Percentiles rank a stretch among this genome's conserved stretches.
Conservation (phyloP, 352 stramenopile species). For the Phytophthora foliorum region DNA sequence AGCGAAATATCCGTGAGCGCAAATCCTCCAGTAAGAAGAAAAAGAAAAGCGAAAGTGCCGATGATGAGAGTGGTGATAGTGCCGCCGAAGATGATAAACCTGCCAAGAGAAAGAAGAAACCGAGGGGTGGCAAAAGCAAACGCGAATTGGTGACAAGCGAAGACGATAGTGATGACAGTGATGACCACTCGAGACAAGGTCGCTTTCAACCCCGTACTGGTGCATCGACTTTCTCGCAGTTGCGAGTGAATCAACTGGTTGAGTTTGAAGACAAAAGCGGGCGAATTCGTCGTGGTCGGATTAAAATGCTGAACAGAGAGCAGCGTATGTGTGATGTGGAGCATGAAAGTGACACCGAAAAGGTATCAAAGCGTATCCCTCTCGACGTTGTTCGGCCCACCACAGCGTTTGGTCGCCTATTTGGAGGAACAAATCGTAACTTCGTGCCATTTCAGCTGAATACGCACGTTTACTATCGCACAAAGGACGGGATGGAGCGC, state of each 20-base stretch:
- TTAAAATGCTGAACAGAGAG: slow-evolving; percentile 53
- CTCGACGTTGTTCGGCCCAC: slow-evolving; percentile 40
- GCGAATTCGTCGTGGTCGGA: slow-evolving; percentile 52
- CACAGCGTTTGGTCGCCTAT: slow-evolving; percentile 49
- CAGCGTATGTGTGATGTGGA: slow-evolving; percentile 65
- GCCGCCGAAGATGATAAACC: slow-evolving; percentile 27
- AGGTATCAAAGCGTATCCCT: slow-evolving; percentile 57
- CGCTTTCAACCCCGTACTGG: slow-evolving; percentile 13
- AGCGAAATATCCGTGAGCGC: slow-evolving; percentile 32
- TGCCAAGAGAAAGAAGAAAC: slow-evolving; percentile 39
- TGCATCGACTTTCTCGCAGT: slow-evolving; percentile 31
- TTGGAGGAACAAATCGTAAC: slow-evolving; percentile 31
- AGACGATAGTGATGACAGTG: slow-evolving; percentile 32
- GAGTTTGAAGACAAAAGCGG: slow-evolving; percentile 65
- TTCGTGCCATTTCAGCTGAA: slow-evolving; percentile 49
- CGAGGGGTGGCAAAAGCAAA: slow-evolving; percentile 45
- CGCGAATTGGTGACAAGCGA: slow-evolving; percentile 47
- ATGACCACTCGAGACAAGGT: slow-evolving; percentile 3
- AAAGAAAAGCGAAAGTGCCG: slow-evolving; percentile 12
- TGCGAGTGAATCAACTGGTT: slow-evolving; percentile 59
- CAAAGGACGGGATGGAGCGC: slow-evolving; percentile 53
- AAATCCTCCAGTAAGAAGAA: slow-evolving; percentile 24
- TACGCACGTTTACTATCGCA: slow-evolving; percentile 62
- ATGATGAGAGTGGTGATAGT: slow-evolving; percentile 30
- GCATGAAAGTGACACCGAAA: slow-evolving; percentile 64